Conservation (phyloP, 2,329 filamentous ascomycete genomes). For the Aspergillus sp. region DNA sequence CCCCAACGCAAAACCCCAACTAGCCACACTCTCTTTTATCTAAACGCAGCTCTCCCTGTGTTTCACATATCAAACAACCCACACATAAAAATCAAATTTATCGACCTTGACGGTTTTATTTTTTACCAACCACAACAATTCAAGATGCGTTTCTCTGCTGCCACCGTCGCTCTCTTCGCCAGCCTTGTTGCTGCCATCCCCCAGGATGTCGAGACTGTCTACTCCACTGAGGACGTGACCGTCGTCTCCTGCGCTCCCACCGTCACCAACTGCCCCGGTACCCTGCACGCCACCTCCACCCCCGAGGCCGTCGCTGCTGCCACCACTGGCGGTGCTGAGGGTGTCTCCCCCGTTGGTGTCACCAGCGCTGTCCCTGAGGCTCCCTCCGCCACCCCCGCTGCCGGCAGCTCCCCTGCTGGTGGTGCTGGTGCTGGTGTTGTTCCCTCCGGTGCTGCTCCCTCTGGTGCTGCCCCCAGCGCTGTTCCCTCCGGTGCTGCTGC, state of each 20-base stretch:
- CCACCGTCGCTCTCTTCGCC: constrained; percentile 45
- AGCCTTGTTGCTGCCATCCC: constrained; percentile 43
- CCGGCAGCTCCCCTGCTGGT: constrained; percentile 10
- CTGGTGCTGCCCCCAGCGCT: constrained; percentile 10
- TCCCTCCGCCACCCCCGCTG: constrained; percentile 5
- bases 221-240: constrained; percentile 61
- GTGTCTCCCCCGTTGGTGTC: constrained; percentile 9
- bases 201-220: constrained; percentile 51
- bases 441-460: constrained; percentile 11
- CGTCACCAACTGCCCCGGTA: constrained; percentile 61
- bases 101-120: constrained; percentile 38
- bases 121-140: constrained; percentile 27
- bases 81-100: constrained; percentile 4
- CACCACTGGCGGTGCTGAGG: constrained; percentile 8
- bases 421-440: background rate
- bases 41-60: constrained; percentile 7
- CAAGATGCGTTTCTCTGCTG: constrained; percentile 49
- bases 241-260: constrained; percentile 63
- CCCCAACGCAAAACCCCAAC: constrained; percentile 25
- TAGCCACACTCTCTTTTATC: constrained; percentile 34
- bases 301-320: constrained; percentile 26
- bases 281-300: constrained; percentile 24
- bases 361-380: constrained; percentile 7
- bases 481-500: constrained; percentile 18
- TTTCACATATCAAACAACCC: constrained; percentile 7